A percentile compares a stretch with the other conserved stretches of the same genome.
Conservation (phyloP, 139 green algal species). For the Raphidocelis subcapitata region DNA sequence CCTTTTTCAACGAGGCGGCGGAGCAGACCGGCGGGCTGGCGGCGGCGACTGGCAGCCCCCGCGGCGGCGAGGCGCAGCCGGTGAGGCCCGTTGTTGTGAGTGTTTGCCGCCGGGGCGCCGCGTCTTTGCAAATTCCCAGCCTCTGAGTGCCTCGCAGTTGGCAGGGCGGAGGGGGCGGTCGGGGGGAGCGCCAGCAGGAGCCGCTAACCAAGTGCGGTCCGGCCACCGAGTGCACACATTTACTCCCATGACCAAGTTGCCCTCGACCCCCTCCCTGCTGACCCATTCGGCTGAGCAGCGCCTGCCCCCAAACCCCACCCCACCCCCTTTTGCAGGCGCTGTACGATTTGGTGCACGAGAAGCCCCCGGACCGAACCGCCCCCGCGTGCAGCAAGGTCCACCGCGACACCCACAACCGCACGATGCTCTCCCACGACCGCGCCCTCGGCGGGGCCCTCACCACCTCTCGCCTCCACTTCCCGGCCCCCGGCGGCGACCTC, state of each 20-base stretch:
- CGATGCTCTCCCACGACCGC: slow-evolving; percentile 58
- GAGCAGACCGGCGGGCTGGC: not conserved
- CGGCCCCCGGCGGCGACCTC: slow-evolving; percentile 46
- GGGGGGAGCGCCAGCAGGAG: slow-evolving; percentile 12
- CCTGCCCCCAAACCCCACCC: not conserved
- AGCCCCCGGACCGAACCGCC: slow-evolving; percentile 43
- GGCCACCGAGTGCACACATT: too few species aligned
- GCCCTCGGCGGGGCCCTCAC: slow-evolving; percentile 49
- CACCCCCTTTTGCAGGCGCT: slow-evolving; percentile 42
- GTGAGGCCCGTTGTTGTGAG: not conserved
- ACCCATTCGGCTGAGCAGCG: too few species aligned
- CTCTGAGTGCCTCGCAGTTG: slow-evolving; percentile 2
- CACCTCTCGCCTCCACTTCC: slow-evolving; percentile 41
- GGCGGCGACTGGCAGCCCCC: not conserved
- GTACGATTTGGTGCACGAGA: slow-evolving; percentile 82
- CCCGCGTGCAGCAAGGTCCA: slow-evolving; percentile 55
- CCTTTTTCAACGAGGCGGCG: slow-evolving; percentile 49
- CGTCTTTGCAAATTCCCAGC: not conserved
- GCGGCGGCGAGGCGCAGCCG: slow-evolving; percentile 2
- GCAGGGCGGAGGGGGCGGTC: not conserved
- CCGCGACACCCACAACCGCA: slow-evolving; percentile 78
- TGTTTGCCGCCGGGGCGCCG: slow-evolving; percentile 2
- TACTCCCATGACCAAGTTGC: too few species aligned
- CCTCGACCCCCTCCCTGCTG: too few species aligned
- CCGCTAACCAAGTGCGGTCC: too few species aligned